Evolutionary conservation across 345 rosid genomes (phyloP).

Genomic region (Ceriops decandra): DNA sequence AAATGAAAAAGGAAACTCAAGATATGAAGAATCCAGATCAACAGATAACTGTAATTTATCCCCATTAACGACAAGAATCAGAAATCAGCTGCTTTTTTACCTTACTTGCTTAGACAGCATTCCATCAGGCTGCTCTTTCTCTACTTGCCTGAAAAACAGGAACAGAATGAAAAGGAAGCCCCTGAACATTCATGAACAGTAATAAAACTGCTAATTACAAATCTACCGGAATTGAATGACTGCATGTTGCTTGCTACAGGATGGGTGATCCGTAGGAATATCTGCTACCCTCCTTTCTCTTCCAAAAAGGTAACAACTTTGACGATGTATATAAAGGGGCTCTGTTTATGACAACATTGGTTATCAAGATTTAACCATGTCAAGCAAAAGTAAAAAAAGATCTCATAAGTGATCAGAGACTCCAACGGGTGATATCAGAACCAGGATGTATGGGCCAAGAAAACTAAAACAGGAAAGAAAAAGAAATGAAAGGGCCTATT

Average conservation of each 20-base stretch:
- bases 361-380: no score
- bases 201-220: constrained; percentile 16
- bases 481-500: not conserved
- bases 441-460: no score
- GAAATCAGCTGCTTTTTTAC: constrained; percentile 33
- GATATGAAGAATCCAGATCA: not conserved
- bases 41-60: not conserved
- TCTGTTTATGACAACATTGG: constrained; percentile 38
- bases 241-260: constrained; percentile 99
- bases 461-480: not conserved
- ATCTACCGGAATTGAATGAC: constrained; percentile 80
- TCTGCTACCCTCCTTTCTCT: constrained; percentile 94
- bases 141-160: constrained; percentile 59
- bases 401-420: no score
- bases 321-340: constrained; percentile 92
- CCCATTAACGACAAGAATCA: constrained; percentile 1
- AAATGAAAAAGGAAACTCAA: constrained; percentile 15
- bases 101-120: constrained; percentile 53
- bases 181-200: not conserved
- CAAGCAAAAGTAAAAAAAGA: no score
- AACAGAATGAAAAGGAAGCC: constrained; percentile 18
- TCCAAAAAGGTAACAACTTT: constrained; percentile 93
- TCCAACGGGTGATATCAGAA: no score
- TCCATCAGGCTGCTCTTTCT: constrained; percentile 76
- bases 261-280: constrained; percentile 95